Evolutionary conservation across 768 basidiomycete genomes (phyloP).

Genomic region (Agaricus subrufescens): DNA sequence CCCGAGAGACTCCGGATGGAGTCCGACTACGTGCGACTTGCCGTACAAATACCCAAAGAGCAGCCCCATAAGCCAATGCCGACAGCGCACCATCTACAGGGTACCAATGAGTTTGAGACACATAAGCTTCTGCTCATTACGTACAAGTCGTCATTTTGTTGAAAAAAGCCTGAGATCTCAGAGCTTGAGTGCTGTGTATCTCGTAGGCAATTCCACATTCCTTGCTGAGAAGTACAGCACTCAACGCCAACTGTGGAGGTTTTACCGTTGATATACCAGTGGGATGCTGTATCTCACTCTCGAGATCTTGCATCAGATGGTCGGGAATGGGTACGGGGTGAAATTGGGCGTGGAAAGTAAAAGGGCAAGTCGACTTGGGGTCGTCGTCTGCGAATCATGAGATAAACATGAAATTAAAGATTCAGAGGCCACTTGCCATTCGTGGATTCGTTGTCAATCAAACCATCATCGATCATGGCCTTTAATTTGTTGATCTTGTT

Average conservation of each 20-base stretch:
- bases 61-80: slow-evolving; percentile 56
- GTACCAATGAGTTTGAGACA: slow-evolving; percentile 9
- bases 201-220: slow-evolving; percentile 77
- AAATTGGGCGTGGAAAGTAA: slow-evolving; percentile 63
- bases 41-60: slow-evolving; percentile 65
- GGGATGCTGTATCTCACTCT: slow-evolving; percentile 69
- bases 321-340: slow-evolving; percentile 48
- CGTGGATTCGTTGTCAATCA: slow-evolving; percentile 48
- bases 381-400: slow-evolving; percentile 33
- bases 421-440: slow-evolving; percentile 11
- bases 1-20: slow-evolving; percentile 70
- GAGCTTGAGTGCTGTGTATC: slow-evolving; percentile 58
- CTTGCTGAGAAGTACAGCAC: slow-evolving; percentile 68
- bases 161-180: slow-evolving; percentile 73
- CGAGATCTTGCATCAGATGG: slow-evolving; percentile 60
- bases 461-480: slow-evolving; percentile 60
- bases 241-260: slow-evolving; percentile 52
- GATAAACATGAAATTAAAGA: background rate
- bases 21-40: slow-evolving; percentile 75
- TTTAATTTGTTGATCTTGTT: slow-evolving; percentile 55
- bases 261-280: slow-evolving; percentile 62
- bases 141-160: slow-evolving; percentile 67
- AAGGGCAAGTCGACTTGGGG: slow-evolving; percentile 54
- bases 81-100: slow-evolving; percentile 68
- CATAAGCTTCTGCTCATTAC: slow-evolving; percentile 11